Evolutionary conservation across 768 basidiomycete species (phyloP), one percentile per base, ranked within the genome.

Genomic region (Termitomyces sp.): DNA sequence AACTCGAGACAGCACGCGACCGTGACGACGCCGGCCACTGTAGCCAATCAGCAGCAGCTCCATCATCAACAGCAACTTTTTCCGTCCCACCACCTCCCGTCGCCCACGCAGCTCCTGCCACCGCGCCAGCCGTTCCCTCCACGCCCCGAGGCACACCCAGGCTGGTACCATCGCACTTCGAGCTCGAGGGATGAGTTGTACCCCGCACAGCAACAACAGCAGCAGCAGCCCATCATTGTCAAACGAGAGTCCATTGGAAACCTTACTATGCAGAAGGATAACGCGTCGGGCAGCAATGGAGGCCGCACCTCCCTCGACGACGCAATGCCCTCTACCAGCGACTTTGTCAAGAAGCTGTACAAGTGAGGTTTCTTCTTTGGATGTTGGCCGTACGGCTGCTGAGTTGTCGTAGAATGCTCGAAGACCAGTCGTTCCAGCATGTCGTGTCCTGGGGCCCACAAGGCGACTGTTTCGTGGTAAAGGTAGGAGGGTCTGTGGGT

Each of bases 261-360:
- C 8, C 26, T 44, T 9, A 12, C 10, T 10, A 61, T 60, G 58
- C 58, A 62, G 19, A 33, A 55, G 28, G 50, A 50, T 31, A 38
- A 35, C 44, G 47, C 46, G 43, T 50, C 50, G 5, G 17, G 31
- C n/a, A 53, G 40, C 48, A 47, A 19, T 28, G 50, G 37, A 8
- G 40, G 30, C 26, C 50, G 60, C n/a, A 50, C 62, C 0, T 56
- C 66, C 12, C 60, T 67, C 26, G 90, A 91, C 57, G 90, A 91
- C 65, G 76, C 78, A 55, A 87, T 91, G 89, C 87, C 91, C 1
- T 83, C 87, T n/a, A 89, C 94, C 33, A 87, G 85, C 64, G 93
- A 95, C 72, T 96, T 96, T 68, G 93, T 95, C 62, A 94, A 94
- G 76, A 95, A 94, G 69, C 74, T 96, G 9, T 94, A 89, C 87